Conservation (phyloP, 169 alveolate genomes). For the Plasmodium billcollinsi region DNA sequence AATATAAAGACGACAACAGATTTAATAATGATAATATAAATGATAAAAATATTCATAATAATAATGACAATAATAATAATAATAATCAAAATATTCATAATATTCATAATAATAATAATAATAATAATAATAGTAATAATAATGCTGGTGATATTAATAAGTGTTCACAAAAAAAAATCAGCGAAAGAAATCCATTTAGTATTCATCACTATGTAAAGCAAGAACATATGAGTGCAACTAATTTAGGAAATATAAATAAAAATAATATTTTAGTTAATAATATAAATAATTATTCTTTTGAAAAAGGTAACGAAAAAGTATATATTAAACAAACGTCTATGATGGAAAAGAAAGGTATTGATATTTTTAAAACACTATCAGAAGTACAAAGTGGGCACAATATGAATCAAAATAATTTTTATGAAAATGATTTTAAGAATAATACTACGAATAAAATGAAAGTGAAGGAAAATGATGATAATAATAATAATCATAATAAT, state of each 20-base stretch:
- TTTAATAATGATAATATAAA: not conserved
- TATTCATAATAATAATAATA: too few relatives aligned
- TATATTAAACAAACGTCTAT: constrained; percentile 6
- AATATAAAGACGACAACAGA: not conserved
- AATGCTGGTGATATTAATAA: too few relatives aligned
- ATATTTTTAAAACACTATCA: constrained; percentile 5
- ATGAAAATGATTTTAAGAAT: constrained; percentile 13
- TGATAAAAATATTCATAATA: constrained; percentile 7
- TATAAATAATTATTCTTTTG: constrained; percentile 1
- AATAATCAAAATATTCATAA: too few relatives aligned
- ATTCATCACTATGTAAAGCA: constrained; percentile 36
- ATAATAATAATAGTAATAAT: too few relatives aligned
- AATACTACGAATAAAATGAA: not conserved
- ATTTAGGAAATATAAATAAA: not conserved
- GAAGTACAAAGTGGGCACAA: constrained; percentile 31
- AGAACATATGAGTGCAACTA: not conserved
- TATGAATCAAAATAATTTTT: constrained; percentile 10
- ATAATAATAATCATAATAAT: not conserved
- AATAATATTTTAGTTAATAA: not conserved
- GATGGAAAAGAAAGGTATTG: constrained; percentile 4
- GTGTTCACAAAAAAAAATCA: constrained; percentile 2
- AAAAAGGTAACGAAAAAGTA: not conserved
- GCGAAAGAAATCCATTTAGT: constrained; percentile 33
- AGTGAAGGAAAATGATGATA: constrained; percentile 9
- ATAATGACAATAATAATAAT: too few relatives aligned